Percentiles rank a stretch among this genome's conserved stretches.
phyloP scores from a whole-genome alignment of 2,329 filamentous ascomycete species.

The Aspergillus oerlinghausenensis region DNA sequence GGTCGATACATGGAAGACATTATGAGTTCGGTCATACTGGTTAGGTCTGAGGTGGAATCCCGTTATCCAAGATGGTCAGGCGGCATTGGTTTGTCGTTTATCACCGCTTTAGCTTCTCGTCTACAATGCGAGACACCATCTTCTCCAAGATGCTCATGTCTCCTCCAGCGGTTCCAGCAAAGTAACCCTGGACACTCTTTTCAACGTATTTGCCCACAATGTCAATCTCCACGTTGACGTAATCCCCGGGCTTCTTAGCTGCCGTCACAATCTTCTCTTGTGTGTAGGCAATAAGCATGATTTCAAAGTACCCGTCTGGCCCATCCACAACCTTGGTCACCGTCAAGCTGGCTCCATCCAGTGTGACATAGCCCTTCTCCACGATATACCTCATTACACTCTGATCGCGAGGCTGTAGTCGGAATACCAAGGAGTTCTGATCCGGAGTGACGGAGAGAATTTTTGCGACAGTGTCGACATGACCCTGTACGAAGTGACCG shows the following conservation, averaged over 20 bases:
- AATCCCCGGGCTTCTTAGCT: conserved; percentile 70
- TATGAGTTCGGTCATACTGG: no score
- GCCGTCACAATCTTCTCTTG: conserved; percentile 87
- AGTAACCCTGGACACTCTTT: conserved; percentile 81
- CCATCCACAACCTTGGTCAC: conserved; percentile 79
- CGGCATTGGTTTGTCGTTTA: not conserved
- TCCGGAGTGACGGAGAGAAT: conserved; percentile 71
- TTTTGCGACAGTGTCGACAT: conserved; percentile 84
- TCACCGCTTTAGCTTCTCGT: conserved; percentile 56
- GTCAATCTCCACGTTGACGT: conserved; percentile 90
- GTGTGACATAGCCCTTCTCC: conserved; percentile 90
- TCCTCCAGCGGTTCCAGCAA: conserved; percentile 44
- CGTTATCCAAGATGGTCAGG: not conserved
- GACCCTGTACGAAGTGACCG: conserved; percentile 95
- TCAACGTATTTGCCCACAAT: conserved; percentile 64
- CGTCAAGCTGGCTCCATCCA: conserved; percentile 92
- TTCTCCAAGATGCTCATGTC: conserved; percentile 59
- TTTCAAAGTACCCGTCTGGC: conserved; percentile 79
- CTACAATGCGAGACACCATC: conserved; percentile 70
- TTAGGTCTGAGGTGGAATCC: not conserved
- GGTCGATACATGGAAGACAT: no score
- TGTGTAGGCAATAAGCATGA: conserved; percentile 97
- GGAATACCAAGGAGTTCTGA: conserved; percentile 84
- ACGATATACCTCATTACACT: conserved; percentile 80
- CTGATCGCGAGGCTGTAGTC: conserved; percentile 67